Evolutionary conservation across 1,284 basidiomycete genomes (phyloP).

Genomic region (Cutaneotrichosporon daszewskae): DNA sequence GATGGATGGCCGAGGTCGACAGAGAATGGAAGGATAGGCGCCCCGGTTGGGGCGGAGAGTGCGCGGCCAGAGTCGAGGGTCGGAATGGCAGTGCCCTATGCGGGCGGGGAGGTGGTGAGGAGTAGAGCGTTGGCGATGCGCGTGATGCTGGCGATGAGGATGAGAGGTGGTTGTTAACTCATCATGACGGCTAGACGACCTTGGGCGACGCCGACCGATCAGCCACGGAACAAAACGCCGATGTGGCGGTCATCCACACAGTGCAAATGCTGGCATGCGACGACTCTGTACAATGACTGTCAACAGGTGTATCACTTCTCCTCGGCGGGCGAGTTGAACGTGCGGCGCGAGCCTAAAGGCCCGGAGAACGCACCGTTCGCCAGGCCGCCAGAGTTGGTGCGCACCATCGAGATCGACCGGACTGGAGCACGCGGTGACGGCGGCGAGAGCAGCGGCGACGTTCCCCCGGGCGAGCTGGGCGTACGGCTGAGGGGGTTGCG

Average conservation of each 20-base stretch:
- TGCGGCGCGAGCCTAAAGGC: conserved; percentile 10
- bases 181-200: no score
- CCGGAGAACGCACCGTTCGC: conserved; percentile 17
- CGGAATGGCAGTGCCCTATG: neutral
- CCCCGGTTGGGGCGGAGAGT: conserved; percentile 5
- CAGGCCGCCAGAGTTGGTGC: neutral
- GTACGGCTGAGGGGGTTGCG: no score
- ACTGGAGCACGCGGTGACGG: conserved; percentile 3
- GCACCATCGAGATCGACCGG: conserved; percentile 8
- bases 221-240: no score
- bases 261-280: no score
- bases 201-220: no score
- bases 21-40: neutral
- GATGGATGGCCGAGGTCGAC: neutral
- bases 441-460: neutral
- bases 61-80: neutral
- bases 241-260: no score
- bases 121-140: neutral
- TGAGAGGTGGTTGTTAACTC: no score
- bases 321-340: no score
- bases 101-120: neutral
- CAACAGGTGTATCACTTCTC: no score
- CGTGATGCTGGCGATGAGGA: neutral
- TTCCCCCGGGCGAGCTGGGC: no score
- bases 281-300: no score